Base-by-base conservation (phyloP, 208 protist species). In the Leishmania lainsoni region DNA sequence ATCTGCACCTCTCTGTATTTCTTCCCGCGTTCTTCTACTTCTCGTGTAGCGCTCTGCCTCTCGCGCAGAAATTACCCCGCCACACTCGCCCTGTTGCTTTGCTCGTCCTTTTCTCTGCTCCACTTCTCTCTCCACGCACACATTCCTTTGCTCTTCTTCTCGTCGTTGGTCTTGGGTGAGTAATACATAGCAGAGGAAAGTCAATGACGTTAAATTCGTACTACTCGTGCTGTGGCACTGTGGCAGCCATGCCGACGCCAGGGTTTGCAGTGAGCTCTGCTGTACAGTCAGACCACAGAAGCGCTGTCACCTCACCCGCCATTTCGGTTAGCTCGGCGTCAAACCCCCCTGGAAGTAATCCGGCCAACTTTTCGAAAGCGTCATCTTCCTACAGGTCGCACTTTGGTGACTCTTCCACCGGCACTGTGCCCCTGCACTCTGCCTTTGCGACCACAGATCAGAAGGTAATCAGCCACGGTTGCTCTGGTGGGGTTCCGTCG, bases 341-440 rank as follows among this genome's bases (percentile, higher is more conserved):
- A 17, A 51, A 10, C 32, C 42, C 63, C 35, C 49, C 75, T 39
- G 58, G 35, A 51, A 51, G 61, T 51, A 20, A 51, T 45, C 1
- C 12, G 42, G 45, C 70, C 4, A 81, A 75, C 32, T 85, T 79
- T 17, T 75, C 63, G 29, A 85, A 74, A 48, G 63, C 71, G 12
- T 65, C 75, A 20, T 78, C 75, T 5, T 80, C 75, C 26, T 86
- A 83, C 70, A 80, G 83, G 39, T 75, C 83, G 2, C 83, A 83
- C 79, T 86, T 86, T 56, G 79, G 79, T 12, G 83, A 81, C 61
- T 75, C 66, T 70, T 68, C 54, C 69, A 75, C 72, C 58, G 51
- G 63, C 35, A 59, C 65, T 20, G 65, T 77, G 20, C 63, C 63
- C 17, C 16, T 14, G 14, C 69, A 56, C 69, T 84, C 81, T 51